These are phyloP conservation scores for Mycosphaerella sp. DNA, from an alignment of 2,329 filamentous ascomycete genomes.

Conservation along the genomic window DNA sequence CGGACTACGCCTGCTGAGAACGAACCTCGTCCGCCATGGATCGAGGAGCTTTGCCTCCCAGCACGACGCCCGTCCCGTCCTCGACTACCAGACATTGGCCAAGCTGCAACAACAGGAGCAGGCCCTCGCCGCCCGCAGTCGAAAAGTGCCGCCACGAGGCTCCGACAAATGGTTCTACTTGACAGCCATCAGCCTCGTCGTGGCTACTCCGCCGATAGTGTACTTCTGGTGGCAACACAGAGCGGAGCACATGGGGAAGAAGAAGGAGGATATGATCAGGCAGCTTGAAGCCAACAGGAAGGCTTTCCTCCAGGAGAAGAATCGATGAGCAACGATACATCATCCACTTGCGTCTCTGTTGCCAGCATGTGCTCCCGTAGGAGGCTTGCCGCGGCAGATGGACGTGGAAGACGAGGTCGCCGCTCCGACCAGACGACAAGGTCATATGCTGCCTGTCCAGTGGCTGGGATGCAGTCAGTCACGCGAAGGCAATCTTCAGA, in stretches of 20 bases:
- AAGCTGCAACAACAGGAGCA: conserved; percentile 12
- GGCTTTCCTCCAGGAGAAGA: conserved; percentile 4
- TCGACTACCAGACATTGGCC: conserved; percentile 6
- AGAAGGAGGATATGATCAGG: conserved; percentile 29
- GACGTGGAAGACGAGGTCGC: too few species aligned
- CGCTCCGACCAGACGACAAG: too few species aligned
- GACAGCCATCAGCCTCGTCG: conserved; percentile 21
- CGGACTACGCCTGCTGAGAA: background rate
- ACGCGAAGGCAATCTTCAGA: too few species aligned
- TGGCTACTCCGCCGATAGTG: conserved; percentile 24
- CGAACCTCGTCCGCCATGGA: background rate
- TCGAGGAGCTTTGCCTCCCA: background rate
- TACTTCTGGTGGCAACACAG: conserved; percentile 32
- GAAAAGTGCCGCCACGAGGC: conserved; percentile 4
- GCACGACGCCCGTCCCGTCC: background rate
- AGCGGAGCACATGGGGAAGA: conserved; percentile 32
- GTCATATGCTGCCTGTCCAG: too few species aligned
- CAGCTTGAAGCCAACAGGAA: conserved; percentile 26
- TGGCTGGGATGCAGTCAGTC: too few species aligned
- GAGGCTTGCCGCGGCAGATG: too few species aligned
- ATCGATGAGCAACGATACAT: background rate
- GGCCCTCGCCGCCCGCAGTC: conserved; percentile 7
- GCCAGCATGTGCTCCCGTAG: too few species aligned
- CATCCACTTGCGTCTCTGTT: too few species aligned
- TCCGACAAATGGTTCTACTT: conserved; percentile 17